phyloP scores from a whole-genome alignment of 2,329 filamentous ascomycete genomes.

The Zasmidium citrigriseum region DNA sequence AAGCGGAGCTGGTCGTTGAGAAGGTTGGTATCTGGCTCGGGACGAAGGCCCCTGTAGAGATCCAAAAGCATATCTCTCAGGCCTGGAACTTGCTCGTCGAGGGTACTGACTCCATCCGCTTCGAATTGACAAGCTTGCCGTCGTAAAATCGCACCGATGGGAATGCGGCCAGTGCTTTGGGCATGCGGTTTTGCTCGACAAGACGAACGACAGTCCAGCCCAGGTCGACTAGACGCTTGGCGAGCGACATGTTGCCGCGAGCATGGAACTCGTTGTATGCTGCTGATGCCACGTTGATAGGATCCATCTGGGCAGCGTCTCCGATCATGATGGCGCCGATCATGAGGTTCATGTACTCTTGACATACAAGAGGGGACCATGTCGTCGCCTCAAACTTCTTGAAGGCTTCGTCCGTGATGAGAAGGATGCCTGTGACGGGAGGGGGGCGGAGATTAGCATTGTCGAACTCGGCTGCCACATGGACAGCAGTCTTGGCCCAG shows the following conservation, averaged over 20 bases:
- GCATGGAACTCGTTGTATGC: background rate
- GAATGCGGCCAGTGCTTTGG: background rate
- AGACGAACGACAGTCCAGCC: background rate
- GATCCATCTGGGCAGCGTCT: background rate
- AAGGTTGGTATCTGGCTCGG: too few relatives aligned
- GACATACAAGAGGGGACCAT: too few relatives aligned
- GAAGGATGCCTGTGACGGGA: too few relatives aligned
- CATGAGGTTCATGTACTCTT: too few relatives aligned
- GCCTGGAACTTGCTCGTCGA: background rate
- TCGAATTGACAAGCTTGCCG: background rate
- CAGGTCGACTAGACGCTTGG: background rate
- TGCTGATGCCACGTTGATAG: background rate
- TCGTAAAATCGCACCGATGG: background rate
- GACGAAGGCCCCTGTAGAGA: background rate
- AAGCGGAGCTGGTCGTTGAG: background rate
- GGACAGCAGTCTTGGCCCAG: too few relatives aligned
- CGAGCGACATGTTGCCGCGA: background rate
- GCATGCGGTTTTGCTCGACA: background rate
- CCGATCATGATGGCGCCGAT: too few relatives aligned
- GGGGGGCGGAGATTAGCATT: too few relatives aligned
- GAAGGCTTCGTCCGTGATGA: too few relatives aligned
- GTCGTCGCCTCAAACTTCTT: too few relatives aligned
- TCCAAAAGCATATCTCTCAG: background rate
- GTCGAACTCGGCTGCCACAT: too few relatives aligned
- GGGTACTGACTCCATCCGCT: background rate